These are phyloP conservation scores for Aspergillus conjunctus DNA, from an alignment of 495 filamentous ascomycete genomes.

Conservation along the genomic window DNA sequence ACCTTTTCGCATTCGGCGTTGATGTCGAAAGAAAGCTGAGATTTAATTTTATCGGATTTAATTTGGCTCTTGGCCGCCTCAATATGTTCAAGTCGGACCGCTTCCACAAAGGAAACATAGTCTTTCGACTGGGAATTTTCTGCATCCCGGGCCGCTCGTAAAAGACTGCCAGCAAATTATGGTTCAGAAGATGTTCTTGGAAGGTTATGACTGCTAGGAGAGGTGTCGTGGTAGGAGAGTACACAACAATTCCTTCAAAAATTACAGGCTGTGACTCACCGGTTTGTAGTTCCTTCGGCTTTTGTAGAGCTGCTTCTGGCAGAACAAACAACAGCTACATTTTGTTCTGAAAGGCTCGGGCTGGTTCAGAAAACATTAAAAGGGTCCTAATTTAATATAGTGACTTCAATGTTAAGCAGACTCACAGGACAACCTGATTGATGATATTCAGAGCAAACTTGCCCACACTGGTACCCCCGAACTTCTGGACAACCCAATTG, in stretches of 20 bases:
- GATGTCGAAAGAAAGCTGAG: conserved; percentile 60
- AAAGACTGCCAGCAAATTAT: conserved; percentile 49
- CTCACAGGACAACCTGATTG: conserved; percentile 72
- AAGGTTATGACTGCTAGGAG: neutral
- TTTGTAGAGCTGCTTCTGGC: conserved; percentile 90
- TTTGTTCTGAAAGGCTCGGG: conserved; percentile 63
- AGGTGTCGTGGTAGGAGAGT: neutral
- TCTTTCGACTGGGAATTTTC: conserved; percentile 61
- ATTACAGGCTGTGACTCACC: conserved; percentile 61
- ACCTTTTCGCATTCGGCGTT: conserved; percentile 70
- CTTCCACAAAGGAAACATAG: conserved; percentile 70
- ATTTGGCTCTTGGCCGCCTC: conserved; percentile 65
- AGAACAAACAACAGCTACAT: conserved; percentile 88
- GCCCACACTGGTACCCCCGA: conserved; percentile 74
- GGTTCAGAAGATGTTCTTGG: neutral
- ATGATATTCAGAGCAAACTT: conserved; percentile 73
- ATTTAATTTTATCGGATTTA: conserved; percentile 58
- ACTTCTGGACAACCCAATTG: conserved; percentile 83
- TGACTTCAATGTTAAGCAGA: neutral
- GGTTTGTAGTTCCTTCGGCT: conserved; percentile 88
- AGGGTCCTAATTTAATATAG: neutral
- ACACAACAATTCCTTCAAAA: neutral
- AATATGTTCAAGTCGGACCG: conserved; percentile 74
- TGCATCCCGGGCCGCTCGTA: conserved; percentile 68
- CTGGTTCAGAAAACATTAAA: conserved; percentile 43